Percentiles rank a stretch among this genome's conserved stretches.
These are phyloP conservation scores for Claviceps lovelessii DNA, from an alignment of 2,329 filamentous ascomycete genomes.

Conservation along the genomic window DNA sequence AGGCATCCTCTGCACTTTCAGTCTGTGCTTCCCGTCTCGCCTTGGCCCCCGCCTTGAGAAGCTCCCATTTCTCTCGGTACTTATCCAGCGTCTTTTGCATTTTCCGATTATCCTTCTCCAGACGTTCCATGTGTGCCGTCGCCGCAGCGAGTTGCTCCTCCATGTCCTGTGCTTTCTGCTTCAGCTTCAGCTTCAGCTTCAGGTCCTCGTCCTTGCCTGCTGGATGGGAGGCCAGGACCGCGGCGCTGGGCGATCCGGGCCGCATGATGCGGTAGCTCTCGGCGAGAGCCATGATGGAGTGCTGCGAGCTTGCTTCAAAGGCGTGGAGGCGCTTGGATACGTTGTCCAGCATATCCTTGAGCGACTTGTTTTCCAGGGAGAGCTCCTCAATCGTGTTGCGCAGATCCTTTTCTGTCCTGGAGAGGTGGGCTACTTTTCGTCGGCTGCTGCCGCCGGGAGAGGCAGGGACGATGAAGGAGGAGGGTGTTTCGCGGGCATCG, in stretches of 20 bases:
- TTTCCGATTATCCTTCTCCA: slow-evolving; percentile 48
- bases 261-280: slow-evolving; percentile 60
- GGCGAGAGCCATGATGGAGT: slow-evolving; percentile 69
- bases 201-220: slow-evolving; percentile 4
- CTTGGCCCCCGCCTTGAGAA: slow-evolving; percentile 46
- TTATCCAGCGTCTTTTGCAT: slow-evolving; percentile 41
- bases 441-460: slow-evolving; percentile 26
- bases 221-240: slow-evolving; percentile 14
- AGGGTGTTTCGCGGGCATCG: slow-evolving; percentile 59
- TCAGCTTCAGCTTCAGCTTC: slow-evolving; percentile 21
- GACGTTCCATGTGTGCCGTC: slow-evolving; percentile 46
- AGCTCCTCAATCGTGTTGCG: slow-evolving; percentile 74
- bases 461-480: slow-evolving; percentile 17
- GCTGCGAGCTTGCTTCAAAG: slow-evolving; percentile 86
- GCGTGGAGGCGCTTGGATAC: slow-evolving; percentile 77
- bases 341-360: slow-evolving; percentile 76
- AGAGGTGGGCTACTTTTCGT: slow-evolving; percentile 22
- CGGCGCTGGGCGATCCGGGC: slow-evolving; percentile 33
- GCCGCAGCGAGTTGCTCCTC: slow-evolving; percentile 49
- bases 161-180: slow-evolving; percentile 44
- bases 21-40: slow-evolving; percentile 29
- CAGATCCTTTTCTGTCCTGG: slow-evolving; percentile 28
- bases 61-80: slow-evolving; percentile 47
- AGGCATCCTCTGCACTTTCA: slow-evolving; percentile 22
- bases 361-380: slow-evolving; percentile 70